Evolutionary conservation across 2,329 filamentous ascomycete species (phyloP).

Genomic region (Polychaeton citri): DNA sequence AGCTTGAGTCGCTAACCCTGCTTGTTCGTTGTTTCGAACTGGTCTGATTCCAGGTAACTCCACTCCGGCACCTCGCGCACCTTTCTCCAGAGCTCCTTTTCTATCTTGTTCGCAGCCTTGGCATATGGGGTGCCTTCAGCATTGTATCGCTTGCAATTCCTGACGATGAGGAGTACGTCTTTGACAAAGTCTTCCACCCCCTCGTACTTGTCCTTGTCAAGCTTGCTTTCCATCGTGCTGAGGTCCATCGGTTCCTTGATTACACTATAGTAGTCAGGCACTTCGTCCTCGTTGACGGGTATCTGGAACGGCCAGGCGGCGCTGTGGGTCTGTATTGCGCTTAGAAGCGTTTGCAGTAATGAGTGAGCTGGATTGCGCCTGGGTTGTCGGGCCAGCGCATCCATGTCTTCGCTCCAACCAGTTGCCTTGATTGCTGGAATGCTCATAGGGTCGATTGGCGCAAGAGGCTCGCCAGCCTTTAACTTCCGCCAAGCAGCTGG

Average conservation of each 20-base stretch:
- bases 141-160: conserved; percentile 94
- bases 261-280: conserved; percentile 97
- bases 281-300: conserved; percentile 89
- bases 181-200: conserved; percentile 85
- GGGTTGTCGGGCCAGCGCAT: conserved; percentile 85
- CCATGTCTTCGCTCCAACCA: conserved; percentile 96
- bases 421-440: conserved; percentile 80
- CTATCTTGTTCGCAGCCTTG: conserved; percentile 86
- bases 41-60: conserved; percentile 32
- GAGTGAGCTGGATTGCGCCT: conserved; percentile 95
- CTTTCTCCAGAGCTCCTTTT: conserved; percentile 89
- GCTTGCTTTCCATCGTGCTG: conserved; percentile 86
- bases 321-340: conserved; percentile 87
- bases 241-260: conserved; percentile 98
- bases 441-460: conserved; percentile 67
- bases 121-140: conserved; percentile 90
- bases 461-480: conserved; percentile 36
- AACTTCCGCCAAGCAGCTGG: conserved; percentile 70
- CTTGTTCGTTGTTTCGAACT: conserved; percentile 20
- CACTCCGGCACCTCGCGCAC: conserved; percentile 88
- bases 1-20: conserved; percentile 2
- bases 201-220: conserved; percentile 84
- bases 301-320: conserved; percentile 90
- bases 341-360: conserved; percentile 80
- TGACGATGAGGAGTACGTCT: conserved; percentile 79